phyloP scores from a whole-genome alignment of 805 yeast genomes.

The Teunomyces funiuensis region DNA sequence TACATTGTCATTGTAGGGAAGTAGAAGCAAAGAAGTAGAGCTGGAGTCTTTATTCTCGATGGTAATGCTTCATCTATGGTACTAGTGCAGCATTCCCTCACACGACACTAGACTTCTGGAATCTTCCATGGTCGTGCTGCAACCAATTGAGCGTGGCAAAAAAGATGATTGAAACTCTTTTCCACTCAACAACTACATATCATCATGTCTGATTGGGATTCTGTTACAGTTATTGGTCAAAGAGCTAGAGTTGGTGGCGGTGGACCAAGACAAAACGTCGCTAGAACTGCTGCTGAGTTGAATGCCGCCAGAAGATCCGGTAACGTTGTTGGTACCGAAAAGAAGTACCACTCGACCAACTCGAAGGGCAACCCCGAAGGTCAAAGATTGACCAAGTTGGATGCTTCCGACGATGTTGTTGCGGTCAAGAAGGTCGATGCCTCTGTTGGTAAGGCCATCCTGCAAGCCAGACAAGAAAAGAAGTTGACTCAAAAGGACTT shows the following conservation, averaged over 20 bases:
- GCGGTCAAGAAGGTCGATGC: constrained; percentile 86
- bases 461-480: constrained; percentile 83
- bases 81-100: too few species aligned
- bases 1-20: too few species aligned
- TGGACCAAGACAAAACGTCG: constrained; percentile 84
- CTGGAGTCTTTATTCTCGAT: too few species aligned
- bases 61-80: too few species aligned
- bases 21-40: too few species aligned
- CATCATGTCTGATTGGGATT: constrained; percentile 80
- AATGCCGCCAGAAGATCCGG: constrained; percentile 96
- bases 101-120: neutral
- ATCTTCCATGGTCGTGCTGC: constrained; percentile 5
- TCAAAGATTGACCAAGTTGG: constrained; percentile 90
- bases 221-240: constrained; percentile 83
- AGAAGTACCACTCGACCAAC: constrained; percentile 75
- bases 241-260: constrained; percentile 85
- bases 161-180: constrained; percentile 1
- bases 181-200: neutral
- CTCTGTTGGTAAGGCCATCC: constrained; percentile 83
- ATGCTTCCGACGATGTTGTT: constrained; percentile 89
- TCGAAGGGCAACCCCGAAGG: constrained; percentile 77
- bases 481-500: constrained; percentile 91
- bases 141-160: neutral
- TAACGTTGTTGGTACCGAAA: constrained; percentile 83
- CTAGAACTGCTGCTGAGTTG: constrained; percentile 71